These are phyloP conservation scores for Trametes elegans DNA, from an alignment of 768 basidiomycete species.

Conservation along the genomic window DNA sequence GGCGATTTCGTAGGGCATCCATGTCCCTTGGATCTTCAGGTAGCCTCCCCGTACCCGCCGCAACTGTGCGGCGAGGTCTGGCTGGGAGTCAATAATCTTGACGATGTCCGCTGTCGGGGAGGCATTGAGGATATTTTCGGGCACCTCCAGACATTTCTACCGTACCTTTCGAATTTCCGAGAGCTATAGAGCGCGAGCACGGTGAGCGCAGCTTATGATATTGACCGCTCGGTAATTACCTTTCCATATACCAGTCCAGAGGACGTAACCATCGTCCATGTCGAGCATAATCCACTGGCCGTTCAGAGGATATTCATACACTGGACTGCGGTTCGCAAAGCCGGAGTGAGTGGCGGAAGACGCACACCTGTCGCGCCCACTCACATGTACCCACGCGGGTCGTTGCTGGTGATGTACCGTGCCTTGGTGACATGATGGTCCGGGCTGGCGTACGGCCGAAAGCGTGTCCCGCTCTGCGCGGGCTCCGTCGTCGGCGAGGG, in stretches of 20 bases:
- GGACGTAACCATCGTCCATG: constrained; percentile 87
- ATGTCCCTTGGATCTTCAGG: constrained; percentile 90
- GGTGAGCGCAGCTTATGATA: not conserved
- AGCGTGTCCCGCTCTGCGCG: constrained; percentile 33
- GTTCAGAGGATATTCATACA: constrained; percentile 87
- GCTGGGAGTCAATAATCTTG: constrained; percentile 90
- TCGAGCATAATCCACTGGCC: constrained; percentile 97
- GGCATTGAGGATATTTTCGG: not conserved
- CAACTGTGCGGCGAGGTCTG: constrained; percentile 78
- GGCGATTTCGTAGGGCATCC: constrained; percentile 94
- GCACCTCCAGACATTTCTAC: not conserved
- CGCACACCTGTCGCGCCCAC: constrained; percentile 22
- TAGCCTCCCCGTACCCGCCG: constrained; percentile 85
- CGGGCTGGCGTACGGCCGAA: constrained; percentile 70
- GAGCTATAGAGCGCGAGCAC: constrained; percentile 43
- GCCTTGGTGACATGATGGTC: constrained; percentile 83
- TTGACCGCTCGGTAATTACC: constrained; percentile 41
- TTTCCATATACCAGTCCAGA: constrained; percentile 96
- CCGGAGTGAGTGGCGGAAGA: constrained; percentile 3
- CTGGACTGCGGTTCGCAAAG: constrained; percentile 49
- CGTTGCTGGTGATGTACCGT: constrained; percentile 87
- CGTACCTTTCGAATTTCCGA: constrained; percentile 85
- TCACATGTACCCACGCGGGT: constrained; percentile 86
- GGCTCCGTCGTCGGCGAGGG: constrained; percentile 29
- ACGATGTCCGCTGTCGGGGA: constrained; percentile 74